phyloP scores from a whole-genome alignment of 1,139 yeast genomes.

The Meyerozyma sp. region DNA sequence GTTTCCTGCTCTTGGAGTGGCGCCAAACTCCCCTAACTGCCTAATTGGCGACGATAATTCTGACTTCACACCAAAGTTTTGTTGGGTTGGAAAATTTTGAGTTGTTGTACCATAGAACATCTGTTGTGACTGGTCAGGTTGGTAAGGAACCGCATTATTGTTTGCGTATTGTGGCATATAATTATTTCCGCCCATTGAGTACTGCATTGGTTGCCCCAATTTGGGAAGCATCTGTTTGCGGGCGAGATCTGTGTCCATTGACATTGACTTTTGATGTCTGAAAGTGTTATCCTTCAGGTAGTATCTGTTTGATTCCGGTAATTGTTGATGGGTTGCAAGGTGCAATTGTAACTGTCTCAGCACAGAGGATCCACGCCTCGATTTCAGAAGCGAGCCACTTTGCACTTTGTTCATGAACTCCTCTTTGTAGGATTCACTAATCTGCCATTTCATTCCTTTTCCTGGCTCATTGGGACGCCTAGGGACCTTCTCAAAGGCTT shows the following conservation, averaged over 20 bases:
- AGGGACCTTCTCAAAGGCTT: constrained; percentile 92
- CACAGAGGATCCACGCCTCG: constrained; percentile 75
- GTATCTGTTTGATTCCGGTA: constrained; percentile 48
- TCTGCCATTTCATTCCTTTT: constrained; percentile 99
- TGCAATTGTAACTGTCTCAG: constrained; percentile 74
- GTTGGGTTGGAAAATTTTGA: not conserved
- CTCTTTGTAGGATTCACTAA: constrained; percentile 73
- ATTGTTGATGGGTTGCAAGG: constrained; percentile 61
- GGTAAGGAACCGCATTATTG: not conserved
- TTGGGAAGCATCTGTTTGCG: constrained; percentile 16
- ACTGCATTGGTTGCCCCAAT: constrained; percentile 16
- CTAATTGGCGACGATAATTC: constrained; percentile 34
- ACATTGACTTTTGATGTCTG: constrained; percentile 12
- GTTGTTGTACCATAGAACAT: not conserved
- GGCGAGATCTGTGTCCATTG: constrained; percentile 14
- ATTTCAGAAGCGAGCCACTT: constrained; percentile 66
- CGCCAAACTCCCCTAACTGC: constrained; percentile 18
- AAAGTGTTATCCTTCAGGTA: constrained; percentile 18
- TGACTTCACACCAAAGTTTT: constrained; percentile 6
- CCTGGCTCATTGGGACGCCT: constrained; percentile 96
- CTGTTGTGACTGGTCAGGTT: not conserved
- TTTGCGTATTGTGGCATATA: not conserved
- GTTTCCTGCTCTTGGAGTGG: constrained; percentile 28
- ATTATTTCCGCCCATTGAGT: not conserved
- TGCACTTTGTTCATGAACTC: constrained; percentile 79